phyloP scores from a whole-genome alignment of 352 stramenopile genomes.

The Thraustotheca clavata region DNA sequence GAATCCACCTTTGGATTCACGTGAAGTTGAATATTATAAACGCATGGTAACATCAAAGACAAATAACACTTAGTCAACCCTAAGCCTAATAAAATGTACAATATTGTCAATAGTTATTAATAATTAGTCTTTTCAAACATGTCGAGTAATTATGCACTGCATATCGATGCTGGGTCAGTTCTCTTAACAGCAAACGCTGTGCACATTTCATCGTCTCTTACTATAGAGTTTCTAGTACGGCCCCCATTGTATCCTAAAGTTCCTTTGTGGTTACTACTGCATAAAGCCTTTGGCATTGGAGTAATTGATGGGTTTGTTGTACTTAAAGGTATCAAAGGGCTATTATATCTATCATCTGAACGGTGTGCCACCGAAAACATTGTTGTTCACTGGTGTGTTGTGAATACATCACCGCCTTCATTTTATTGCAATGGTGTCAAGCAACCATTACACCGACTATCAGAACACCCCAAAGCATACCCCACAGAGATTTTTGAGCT shows the following conservation, averaged over 20 bases:
- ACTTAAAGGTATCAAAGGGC: not conserved
- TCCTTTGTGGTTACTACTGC: not conserved
- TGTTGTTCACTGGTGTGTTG: not conserved
- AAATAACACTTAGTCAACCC: too few relatives aligned
- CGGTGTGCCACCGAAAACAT: not conserved
- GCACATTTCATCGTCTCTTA: not conserved
- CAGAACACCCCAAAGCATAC: not conserved
- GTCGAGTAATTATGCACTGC: too few relatives aligned
- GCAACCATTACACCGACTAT: not conserved
- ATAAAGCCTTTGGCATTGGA: not conserved
- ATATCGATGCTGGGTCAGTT: too few relatives aligned
- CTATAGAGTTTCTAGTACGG: not conserved
- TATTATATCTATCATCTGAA: not conserved
- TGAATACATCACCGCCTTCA: not conserved
- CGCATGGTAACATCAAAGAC: not conserved
- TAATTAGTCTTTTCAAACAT: too few relatives aligned
- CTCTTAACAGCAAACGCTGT: too few relatives aligned
- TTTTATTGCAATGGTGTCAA: not conserved
- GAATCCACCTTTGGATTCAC: conserved; percentile 11
- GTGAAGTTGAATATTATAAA: conserved; percentile 20
- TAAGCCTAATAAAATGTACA: too few relatives aligned
- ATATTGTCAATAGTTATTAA: too few relatives aligned
- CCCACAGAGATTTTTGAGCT: too few relatives aligned
- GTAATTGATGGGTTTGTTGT: not conserved
- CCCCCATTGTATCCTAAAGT: not conserved